These are phyloP conservation scores for Allium cepa DNA, from an alignment of 106 monocot species.

Conservation along the genomic window DNA sequence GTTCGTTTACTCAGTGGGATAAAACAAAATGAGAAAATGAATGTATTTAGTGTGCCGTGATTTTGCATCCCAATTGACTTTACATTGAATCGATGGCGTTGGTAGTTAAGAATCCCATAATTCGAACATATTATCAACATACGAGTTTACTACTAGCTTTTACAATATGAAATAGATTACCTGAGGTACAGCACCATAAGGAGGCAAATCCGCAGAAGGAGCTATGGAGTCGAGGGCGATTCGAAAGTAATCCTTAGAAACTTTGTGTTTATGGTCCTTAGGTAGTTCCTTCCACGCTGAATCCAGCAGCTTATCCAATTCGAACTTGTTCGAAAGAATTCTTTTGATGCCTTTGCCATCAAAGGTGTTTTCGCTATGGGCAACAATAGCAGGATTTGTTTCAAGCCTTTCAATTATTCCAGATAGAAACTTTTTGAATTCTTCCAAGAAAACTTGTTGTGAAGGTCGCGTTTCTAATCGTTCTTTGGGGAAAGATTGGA, in stretches of 20 bases:
- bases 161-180: constrained; percentile 10
- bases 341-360: constrained; percentile 70
- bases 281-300: constrained; percentile 47
- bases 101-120: too few species aligned
- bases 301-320: constrained; percentile 75
- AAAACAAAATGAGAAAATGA: too few species aligned
- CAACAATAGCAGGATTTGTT: constrained; percentile 78
- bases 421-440: constrained; percentile 54
- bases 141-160: too few species aligned
- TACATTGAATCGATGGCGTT: too few species aligned
- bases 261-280: constrained; percentile 26
- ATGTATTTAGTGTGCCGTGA: too few species aligned
- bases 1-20: too few species aligned
- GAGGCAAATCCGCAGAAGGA: constrained; percentile 55
- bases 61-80: too few species aligned
- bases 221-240: constrained; percentile 52
- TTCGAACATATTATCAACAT: too few species aligned
- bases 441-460: constrained; percentile 50
- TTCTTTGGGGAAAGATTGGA: constrained; percentile 29
- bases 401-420: constrained; percentile 34
- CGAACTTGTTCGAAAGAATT: constrained; percentile 67
- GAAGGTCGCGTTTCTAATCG: constrained; percentile 37
- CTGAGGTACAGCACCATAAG: constrained; percentile 55
- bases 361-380: constrained; percentile 82
- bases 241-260: constrained; percentile 45